Base-by-base conservation (phyloP, 1,284 basidiomycete species). In the Ganoderma resinaceum region DNA sequence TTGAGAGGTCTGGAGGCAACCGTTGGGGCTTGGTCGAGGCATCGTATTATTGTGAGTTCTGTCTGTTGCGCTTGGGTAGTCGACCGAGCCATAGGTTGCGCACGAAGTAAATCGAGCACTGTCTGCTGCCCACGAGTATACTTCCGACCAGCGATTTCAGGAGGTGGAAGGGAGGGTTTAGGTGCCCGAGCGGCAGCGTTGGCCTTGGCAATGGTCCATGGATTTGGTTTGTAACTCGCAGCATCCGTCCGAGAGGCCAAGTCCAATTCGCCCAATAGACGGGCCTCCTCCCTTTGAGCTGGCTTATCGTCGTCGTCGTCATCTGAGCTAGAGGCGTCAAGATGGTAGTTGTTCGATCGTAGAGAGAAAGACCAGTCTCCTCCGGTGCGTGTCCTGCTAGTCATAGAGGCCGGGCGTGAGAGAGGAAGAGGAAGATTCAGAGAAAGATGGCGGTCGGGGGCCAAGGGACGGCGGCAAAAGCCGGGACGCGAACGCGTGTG, bases 181-280 rank as follows among this genome's bases (percentile, higher is more conserved):
- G 76, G 57, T 16, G 71, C 43, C 29, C 91, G 85, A 42, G 82
- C 82, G 0, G 86, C 85, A 61, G 91, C 91, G 73, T 93, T 93
- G 42, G 91, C 86, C 73, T 87, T 91, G 1, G 91, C 91, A 65
- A 93, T 92, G 61, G 85, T 87, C 85, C 91, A 93, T 0, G 92
- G 91, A 75, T 91, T 93, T 0, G 89, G 85, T 61, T 86, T 90
- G 79, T 87, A 92, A 3, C 80, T 75, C 0, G 88, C 91, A 35
- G 82, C 77, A 65, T 92, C 91, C 59, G 84, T 78, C 55, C 91
- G 82, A 2, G 80, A 77, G 0, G 88, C 84, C 2, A 92, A 79
- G 73, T 93, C 90, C 57, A 93, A 76, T 37, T 90, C 88, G 2
- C 83, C 79, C 61, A 87, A 66, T 0, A 86, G 76, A 35, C 75